Percentiles rank a stretch among this genome's conserved stretches.
These are phyloP conservation scores for Aspergillus eucalypticola DNA, from an alignment of 2,329 filamentous ascomycete genomes.

Conservation along the genomic window DNA sequence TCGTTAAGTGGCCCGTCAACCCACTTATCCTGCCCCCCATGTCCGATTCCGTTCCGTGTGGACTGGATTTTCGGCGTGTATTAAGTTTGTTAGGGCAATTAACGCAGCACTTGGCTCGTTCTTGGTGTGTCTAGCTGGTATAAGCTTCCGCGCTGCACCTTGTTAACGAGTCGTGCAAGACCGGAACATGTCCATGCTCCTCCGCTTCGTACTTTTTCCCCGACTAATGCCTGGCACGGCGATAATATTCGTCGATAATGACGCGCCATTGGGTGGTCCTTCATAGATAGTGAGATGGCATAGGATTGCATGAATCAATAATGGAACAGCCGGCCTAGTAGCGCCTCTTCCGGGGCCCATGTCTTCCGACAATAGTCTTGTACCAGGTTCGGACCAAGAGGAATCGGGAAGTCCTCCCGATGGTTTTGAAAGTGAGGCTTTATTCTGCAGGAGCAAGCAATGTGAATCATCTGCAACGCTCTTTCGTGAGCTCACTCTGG, in stretches of 20 bases:
- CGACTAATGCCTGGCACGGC: not conserved
- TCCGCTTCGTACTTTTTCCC: not conserved
- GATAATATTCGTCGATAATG: not conserved
- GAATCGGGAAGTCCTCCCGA: not conserved
- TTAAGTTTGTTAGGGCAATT: not conserved
- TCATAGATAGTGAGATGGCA: not conserved
- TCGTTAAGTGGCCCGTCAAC: not conserved
- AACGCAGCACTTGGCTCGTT: not conserved
- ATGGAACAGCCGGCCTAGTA: not conserved
- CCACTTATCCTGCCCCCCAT: not conserved
- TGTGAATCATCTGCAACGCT: not conserved
- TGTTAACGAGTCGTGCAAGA: not conserved
- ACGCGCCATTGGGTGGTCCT: not conserved
- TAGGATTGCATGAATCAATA: not conserved
- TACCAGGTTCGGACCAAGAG: not conserved
- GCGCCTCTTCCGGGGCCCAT: not conserved
- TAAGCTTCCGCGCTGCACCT: not conserved
- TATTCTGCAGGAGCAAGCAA: not conserved
- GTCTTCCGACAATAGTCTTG: not conserved
- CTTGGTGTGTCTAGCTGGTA: not conserved
- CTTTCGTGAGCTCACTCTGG: not conserved
- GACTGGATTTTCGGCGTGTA: not conserved
- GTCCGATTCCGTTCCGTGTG: not conserved
- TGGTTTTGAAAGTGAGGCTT: not conserved
- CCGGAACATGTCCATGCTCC: not conserved